Conservation (phyloP, 2,329 filamentous ascomycete genomes). For the Colletotrichum aenigma region DNA sequence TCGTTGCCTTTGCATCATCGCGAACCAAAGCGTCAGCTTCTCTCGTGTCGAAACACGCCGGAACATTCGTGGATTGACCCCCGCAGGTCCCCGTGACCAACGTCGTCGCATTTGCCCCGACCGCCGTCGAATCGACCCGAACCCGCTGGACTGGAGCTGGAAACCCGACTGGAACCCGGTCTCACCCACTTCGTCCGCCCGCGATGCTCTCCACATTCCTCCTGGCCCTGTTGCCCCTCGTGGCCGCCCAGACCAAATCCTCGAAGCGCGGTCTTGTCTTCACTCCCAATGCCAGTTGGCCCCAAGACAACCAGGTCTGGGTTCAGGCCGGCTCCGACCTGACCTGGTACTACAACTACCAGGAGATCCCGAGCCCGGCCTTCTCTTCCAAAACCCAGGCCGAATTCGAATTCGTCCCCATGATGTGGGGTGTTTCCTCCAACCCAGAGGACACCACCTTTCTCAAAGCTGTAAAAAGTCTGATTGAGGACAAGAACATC, state of each 20-base stretch:
- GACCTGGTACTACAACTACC: conserved; percentile 89
- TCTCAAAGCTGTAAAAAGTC: conserved; percentile 58
- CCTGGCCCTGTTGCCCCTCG: conserved; percentile 23
- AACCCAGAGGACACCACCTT: conserved; percentile 62
- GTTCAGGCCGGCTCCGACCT: conserved; percentile 58
- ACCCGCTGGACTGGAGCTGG: not conserved
- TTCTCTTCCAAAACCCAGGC: conserved; percentile 54
- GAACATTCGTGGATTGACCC: not conserved
- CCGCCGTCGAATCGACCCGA: not conserved
- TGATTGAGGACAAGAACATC: conserved; percentile 54
- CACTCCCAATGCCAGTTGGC: conserved; percentile 58
- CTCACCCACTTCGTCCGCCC: not conserved
- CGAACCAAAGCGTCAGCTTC: not conserved
- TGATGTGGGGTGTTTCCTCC: conserved; percentile 72
- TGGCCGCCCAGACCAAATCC: conserved; percentile 39
- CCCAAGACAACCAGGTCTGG: conserved; percentile 72
- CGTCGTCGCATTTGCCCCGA: not conserved
- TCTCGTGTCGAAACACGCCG: not conserved
- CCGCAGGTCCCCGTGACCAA: not conserved
- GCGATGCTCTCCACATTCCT: conserved; percentile 22
- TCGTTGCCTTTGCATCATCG: not conserved
- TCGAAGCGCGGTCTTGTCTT: conserved; percentile 77
- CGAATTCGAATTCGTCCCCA: conserved; percentile 76
- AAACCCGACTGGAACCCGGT: not conserved
- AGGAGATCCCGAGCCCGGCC: conserved; percentile 55